phyloP scores from a whole-genome alignment of 805 yeast species.

The Metschnikowia drakensbergensis region DNA sequence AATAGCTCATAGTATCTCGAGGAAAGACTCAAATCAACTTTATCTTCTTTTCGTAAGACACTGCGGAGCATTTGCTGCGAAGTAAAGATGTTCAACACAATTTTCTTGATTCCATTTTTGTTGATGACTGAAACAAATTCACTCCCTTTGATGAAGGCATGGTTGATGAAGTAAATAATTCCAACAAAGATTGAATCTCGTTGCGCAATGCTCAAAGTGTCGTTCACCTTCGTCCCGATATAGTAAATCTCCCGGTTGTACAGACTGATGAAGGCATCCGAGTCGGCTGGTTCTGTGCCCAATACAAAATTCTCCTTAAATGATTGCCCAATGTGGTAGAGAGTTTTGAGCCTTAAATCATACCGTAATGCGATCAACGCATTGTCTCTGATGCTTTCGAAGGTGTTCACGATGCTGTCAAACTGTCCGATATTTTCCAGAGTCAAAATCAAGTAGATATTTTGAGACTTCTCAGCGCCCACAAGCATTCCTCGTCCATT shows the following conservation, averaged over 20 bases:
- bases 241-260: constrained; percentile 48
- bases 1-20: constrained; percentile 55
- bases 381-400: constrained; percentile 34
- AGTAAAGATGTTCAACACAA: constrained; percentile 58
- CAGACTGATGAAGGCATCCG: constrained; percentile 51
- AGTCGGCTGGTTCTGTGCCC: constrained; percentile 55
- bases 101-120: constrained; percentile 54
- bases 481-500: constrained; percentile 28
- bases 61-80: constrained; percentile 67
- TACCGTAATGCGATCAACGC: constrained; percentile 50
- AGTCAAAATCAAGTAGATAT: constrained; percentile 33
- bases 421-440: constrained; percentile 32
- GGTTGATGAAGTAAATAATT: constrained; percentile 48
- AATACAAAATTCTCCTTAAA: constrained; percentile 49
- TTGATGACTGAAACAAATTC: constrained; percentile 48
- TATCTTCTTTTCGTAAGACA: constrained; percentile 48
- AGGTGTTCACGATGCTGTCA: constrained; percentile 29
- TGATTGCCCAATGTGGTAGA: constrained; percentile 50
- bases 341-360: constrained; percentile 51
- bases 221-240: constrained; percentile 41
- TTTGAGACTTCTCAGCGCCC: constrained; percentile 21
- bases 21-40: constrained; percentile 51
- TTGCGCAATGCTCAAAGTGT: constrained; percentile 30
- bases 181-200: constrained; percentile 40
- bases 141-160: constrained; percentile 50